Evolutionary conservation across 164 flowering plant genomes (phyloP), one percentile per base, ranked within the genome.

Genomic region (Vitis cinerea): DNA sequence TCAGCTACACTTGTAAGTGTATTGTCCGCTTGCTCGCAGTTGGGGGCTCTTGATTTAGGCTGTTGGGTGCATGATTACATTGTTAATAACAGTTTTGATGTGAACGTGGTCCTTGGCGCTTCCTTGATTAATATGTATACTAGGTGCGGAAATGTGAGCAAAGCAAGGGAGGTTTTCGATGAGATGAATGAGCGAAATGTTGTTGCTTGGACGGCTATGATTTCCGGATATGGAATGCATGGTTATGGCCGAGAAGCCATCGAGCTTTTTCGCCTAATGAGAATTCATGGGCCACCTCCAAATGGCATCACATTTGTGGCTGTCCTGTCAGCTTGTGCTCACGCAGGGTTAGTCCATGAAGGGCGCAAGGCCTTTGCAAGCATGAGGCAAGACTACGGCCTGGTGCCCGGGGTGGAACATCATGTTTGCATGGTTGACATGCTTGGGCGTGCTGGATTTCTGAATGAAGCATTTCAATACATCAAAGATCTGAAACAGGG

Each of bases 381-480:
- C 59, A 89, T 89, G 90, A 80, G 13, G 58, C 59, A 52, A 50
- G 81, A 74, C 13, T 83, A 82, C 68, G 78, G 83, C 2, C 9
- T 89, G 50, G 63, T 67, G 14, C 94, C 94, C 2, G 80, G 83
- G 64, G 59, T 73, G 50, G 97, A 88, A 71, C 97, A 91, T 71
- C 84, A 88, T 78, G 97, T 91, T 71, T 86, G 88, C 72, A 75
- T 86, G 86, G 91, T 89, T 64, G 97, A 89, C 72, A 74, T 89
- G 89, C 80, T 89, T 67, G 97, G 97, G 9, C 84, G 90, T 30
- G 89, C 88, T n/a, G 94, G 93, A 65, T 76, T 74, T 55, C 84
- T 89, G 8, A 14, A 75, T 23, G 86, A 91, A 67, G 94, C 97
- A 2, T 69, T 78, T 65, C 72, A 27, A 48, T 82, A 83, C 64